A percentile compares a stretch with the other conserved stretches of the same genome.
phyloP scores from a whole-genome alignment of 768 basidiomycete genomes.

The Cytidiella melzeri region DNA sequence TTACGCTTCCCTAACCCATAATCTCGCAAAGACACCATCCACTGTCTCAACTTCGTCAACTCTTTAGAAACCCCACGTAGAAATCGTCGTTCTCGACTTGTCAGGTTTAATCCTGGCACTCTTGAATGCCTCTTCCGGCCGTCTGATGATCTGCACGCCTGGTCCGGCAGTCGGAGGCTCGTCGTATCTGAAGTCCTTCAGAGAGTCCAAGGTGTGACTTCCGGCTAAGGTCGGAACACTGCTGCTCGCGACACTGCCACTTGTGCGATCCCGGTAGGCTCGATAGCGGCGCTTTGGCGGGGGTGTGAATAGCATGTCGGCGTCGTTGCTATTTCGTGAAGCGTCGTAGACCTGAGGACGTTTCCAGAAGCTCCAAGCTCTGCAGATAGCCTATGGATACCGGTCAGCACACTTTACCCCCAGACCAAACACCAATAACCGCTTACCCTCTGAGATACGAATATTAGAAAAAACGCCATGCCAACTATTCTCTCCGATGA shows the following conservation, averaged over 20 bases:
- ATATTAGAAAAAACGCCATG: conserved; percentile 20
- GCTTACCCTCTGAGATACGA: conserved; percentile 20
- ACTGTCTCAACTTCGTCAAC: background rate
- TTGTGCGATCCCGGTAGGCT: background rate
- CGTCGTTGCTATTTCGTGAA: background rate
- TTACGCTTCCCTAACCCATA: background rate
- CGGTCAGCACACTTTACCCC: background rate
- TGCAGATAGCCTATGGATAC: conserved; percentile 16
- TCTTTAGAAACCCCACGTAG: conserved; percentile 8
- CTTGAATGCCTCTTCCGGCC: conserved; percentile 22
- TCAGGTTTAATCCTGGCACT: background rate
- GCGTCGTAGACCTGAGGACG: background rate
- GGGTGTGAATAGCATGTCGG: background rate
- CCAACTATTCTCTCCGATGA: conserved; percentile 15
- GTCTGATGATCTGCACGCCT: conserved; percentile 18
- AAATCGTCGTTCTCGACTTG: conserved; percentile 8
- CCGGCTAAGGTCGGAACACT: background rate
- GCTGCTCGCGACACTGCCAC: background rate
- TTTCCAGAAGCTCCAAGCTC: conserved; percentile 17
- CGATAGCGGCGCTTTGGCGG: background rate
- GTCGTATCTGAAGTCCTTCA: conserved; percentile 2
- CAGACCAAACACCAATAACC: too few relatives aligned
- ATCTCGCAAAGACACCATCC: background rate
- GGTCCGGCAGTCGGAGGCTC: conserved; percentile 12
- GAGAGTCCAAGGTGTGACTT: background rate